A percentile compares a stretch with the other conserved stretches of the same genome.
Conservation (phyloP, 805 yeast genomes). For the Clavispora asparagi region DNA sequence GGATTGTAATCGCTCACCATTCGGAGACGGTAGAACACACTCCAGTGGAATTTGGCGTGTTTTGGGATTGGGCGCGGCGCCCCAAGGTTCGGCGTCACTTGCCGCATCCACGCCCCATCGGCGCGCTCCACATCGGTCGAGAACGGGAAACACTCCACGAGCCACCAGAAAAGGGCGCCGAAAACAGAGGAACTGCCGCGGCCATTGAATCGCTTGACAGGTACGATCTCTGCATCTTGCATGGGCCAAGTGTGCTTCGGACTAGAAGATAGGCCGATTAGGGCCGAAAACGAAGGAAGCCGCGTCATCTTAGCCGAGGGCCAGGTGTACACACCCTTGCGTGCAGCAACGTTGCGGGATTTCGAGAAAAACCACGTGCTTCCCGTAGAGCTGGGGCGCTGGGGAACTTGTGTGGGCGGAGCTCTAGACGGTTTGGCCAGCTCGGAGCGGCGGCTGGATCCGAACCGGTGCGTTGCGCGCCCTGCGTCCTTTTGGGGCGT, state of each 20-base stretch:
- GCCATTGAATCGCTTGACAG: conserved; percentile 31
- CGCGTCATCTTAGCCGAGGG: too few species aligned
- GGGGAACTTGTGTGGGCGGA: background rate
- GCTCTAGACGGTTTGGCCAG: background rate
- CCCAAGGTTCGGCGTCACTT: conserved; percentile 55
- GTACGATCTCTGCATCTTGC: background rate
- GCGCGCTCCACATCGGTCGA: conserved; percentile 45
- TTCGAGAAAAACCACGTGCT: background rate
- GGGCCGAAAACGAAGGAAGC: background rate
- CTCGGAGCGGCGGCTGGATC: background rate
- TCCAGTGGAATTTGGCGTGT: conserved; percentile 54
- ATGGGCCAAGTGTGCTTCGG: background rate
- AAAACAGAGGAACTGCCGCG: conserved; percentile 28
- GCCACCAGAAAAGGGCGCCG: conserved; percentile 50
- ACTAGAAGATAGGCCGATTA: background rate
- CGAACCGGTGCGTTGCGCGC: background rate
- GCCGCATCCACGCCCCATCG: conserved; percentile 46
- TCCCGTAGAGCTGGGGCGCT: background rate
- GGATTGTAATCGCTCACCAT: conserved; percentile 44
- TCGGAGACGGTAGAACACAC: conserved; percentile 52
- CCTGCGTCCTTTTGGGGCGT: background rate
- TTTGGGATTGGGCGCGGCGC: conserved; percentile 45
- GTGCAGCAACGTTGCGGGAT: background rate
- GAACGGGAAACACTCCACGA: conserved; percentile 55
- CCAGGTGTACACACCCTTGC: background rate